Evolutionary conservation across 768 basidiomycete species (phyloP).

Genomic region (Mycena vitilis): DNA sequence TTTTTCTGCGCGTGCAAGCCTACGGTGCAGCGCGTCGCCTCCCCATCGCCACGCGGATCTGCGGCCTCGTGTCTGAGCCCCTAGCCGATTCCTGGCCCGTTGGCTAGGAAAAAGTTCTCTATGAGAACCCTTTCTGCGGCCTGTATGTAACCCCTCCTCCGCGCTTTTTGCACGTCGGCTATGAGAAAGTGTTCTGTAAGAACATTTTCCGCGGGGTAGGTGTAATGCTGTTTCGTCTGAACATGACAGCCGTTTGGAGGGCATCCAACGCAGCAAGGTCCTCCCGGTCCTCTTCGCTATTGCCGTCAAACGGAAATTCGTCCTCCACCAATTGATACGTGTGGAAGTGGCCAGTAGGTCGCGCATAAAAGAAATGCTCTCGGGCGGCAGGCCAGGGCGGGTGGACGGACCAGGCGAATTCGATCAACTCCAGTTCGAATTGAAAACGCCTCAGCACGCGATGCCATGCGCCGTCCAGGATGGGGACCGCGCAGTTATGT

Average conservation of each 20-base stretch:
- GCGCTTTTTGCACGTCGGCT: too few species aligned
- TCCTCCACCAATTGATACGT: slow-evolving; percentile 2
- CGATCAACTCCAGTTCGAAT: slow-evolving; percentile 8
- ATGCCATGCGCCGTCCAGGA: slow-evolving; percentile 15
- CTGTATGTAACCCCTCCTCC: too few species aligned
- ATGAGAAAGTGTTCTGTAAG: too few species aligned
- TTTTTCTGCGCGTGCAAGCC: too few species aligned
- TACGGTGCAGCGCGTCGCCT: too few species aligned
- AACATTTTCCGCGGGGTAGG: too few species aligned
- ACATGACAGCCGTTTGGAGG: slow-evolving; percentile 11
- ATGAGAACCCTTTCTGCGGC: too few species aligned
- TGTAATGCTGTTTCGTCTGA: slow-evolving; percentile 6
- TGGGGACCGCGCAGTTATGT: slow-evolving; percentile 8
- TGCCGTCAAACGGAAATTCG: background rate
- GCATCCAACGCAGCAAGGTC: slow-evolving; percentile 13
- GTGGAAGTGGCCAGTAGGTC: background rate
- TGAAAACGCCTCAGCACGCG: slow-evolving; percentile 18
- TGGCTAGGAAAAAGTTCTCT: too few species aligned
- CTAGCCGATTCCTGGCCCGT: too few species aligned
- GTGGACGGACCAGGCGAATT: slow-evolving; percentile 12
- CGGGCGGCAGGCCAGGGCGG: background rate
- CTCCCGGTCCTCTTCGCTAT: background rate
- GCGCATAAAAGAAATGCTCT: slow-evolving; percentile 15
- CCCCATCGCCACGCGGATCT: too few species aligned
- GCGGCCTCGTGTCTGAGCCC: too few species aligned